These are phyloP conservation scores for Rhodamnia argentea DNA, from an alignment of 345 rosid genomes.

Conservation along the genomic window DNA sequence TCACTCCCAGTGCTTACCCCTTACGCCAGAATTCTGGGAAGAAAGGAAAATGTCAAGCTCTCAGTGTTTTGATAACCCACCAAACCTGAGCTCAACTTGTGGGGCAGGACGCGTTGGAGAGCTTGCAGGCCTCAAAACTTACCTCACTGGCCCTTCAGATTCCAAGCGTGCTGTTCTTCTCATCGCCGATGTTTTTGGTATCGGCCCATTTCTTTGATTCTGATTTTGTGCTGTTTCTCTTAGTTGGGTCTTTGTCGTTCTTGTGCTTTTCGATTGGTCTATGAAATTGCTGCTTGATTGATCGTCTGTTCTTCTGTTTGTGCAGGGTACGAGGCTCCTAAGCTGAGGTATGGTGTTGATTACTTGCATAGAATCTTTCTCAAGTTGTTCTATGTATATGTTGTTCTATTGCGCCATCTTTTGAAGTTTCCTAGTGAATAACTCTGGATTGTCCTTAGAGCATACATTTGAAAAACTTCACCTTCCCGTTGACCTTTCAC, in stretches of 20 bases:
- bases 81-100: slow-evolving; percentile 26
- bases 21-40: neutral
- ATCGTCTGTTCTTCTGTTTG: neutral
- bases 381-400: neutral
- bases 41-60: slow-evolving; percentile 40
- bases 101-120: slow-evolving; percentile 57
- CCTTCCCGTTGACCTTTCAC: neutral
- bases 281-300: neutral
- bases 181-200: slow-evolving; percentile 48
- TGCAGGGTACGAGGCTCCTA: slow-evolving; percentile 45
- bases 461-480: neutral
- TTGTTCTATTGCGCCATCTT: neutral
- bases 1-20: neutral
- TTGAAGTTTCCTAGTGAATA: neutral
- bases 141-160: slow-evolving; percentile 49
- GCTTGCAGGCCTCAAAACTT: slow-evolving; percentile 52
- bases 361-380: neutral
- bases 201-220: neutral
- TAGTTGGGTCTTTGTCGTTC: neutral
- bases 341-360: slow-evolving; percentile 18
- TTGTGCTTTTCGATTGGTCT: neutral
- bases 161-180: slow-evolving; percentile 58
- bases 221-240: neutral
- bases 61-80: slow-evolving; percentile 78
- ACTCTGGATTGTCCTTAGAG: neutral